phyloP scores from a whole-genome alignment of 257 asterid genomes.

The Fraxinus cuspidata region DNA sequence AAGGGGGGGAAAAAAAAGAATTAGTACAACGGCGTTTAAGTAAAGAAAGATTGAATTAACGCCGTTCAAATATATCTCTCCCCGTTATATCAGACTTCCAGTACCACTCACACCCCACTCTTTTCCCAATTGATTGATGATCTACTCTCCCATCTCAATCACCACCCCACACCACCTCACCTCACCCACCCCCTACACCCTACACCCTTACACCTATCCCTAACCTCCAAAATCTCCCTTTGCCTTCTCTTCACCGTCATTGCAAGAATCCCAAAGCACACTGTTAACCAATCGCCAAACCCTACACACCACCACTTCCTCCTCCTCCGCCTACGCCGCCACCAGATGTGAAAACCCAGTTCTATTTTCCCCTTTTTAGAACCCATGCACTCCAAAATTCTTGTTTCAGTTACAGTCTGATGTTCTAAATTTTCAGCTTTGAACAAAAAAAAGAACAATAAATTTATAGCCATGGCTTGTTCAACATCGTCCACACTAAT shows the following conservation, averaged over 20 bases:
- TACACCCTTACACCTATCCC: not conserved
- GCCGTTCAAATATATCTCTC: constrained; percentile 24
- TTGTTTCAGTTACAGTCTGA: not conserved
- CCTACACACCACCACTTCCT: constrained; percentile 10
- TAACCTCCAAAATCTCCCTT: constrained; percentile 6
- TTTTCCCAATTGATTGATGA: not conserved
- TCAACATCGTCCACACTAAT: constrained; percentile 51
- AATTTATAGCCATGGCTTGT: constrained; percentile 31
- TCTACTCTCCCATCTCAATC: constrained; percentile 2
- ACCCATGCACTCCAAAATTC: not conserved
- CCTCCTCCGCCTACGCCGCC: constrained; percentile 20
- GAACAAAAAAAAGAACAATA: not conserved
- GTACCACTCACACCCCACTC: not conserved
- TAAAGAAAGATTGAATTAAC: constrained; percentile 7
- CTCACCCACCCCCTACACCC: no score
- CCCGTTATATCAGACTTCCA: constrained; percentile 22
- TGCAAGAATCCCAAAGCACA: constrained; percentile 22
- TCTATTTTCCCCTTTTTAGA: not conserved
- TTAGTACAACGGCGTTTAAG: constrained; percentile 24
- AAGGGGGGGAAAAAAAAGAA: not conserved
- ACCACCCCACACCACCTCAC: not conserved
- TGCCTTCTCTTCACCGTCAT: not conserved
- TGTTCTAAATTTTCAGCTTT: not conserved
- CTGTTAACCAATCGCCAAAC: constrained; percentile 1
- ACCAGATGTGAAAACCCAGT: not conserved